phyloP scores from a whole-genome alignment of 2,329 filamentous ascomycete genomes.

The Zasmidium angulare region DNA sequence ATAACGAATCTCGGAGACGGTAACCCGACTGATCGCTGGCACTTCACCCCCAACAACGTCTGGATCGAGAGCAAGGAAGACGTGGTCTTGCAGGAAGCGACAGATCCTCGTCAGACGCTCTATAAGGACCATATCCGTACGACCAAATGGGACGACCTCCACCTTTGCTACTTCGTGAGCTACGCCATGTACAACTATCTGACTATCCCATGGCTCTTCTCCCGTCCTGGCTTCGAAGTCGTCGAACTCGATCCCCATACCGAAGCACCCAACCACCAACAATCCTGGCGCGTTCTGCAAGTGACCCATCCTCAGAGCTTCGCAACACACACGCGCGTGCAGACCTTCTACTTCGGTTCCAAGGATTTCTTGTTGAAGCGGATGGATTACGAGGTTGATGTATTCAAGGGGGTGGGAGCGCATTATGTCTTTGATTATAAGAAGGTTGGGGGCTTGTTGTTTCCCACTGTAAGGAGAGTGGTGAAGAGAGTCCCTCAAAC shows the following conservation, averaged over 20 bases:
- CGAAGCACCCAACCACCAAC: not conserved
- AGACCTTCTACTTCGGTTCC: not conserved
- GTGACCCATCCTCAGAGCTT: not conserved
- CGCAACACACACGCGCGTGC: not conserved
- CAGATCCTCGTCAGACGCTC: not conserved
- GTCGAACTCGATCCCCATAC: not conserved
- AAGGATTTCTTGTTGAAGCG: not conserved
- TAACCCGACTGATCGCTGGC: not conserved
- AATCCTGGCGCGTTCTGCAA: not conserved
- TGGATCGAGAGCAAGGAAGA: not conserved
- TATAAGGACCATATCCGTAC: not conserved
- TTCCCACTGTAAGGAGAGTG: not conserved
- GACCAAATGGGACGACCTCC: not conserved
- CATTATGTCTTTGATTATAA: not conserved
- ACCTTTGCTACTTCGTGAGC: not conserved
- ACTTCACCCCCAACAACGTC: not conserved
- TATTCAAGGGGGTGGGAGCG: not conserved
- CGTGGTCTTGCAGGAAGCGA: not conserved
- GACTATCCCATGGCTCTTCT: not conserved
- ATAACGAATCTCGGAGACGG: not conserved
- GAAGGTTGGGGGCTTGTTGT: not conserved
- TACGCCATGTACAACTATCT: not conserved
- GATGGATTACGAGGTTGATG: not conserved
- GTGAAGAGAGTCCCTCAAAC: not conserved
- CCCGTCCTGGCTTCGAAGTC: not conserved